A percentile compares a stretch with the other conserved stretches of the same genome.
Conservation (phyloP, 805 yeast species). For the Ogataea saltuana region DNA sequence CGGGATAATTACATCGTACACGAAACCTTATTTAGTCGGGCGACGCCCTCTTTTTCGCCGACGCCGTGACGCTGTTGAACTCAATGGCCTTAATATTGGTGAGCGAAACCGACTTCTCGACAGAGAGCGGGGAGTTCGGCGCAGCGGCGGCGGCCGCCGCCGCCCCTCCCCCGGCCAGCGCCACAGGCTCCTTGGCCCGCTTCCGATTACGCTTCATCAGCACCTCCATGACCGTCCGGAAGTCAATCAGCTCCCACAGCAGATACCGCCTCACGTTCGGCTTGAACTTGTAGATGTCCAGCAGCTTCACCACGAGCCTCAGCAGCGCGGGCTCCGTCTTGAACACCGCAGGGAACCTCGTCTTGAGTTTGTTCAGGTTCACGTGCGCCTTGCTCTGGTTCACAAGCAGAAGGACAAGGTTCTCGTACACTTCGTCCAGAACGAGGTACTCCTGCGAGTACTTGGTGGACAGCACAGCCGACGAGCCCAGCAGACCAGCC, state of each 20-base stretch:
- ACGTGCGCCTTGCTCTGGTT: constrained; percentile 31
- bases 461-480: constrained; percentile 12
- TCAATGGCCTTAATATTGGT: constrained; percentile 10
- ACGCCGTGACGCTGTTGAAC: constrained; percentile 9
- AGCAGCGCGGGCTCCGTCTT: constrained; percentile 55
- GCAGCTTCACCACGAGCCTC: constrained; percentile 48
- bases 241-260: constrained; percentile 63
- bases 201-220: constrained; percentile 48
- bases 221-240: constrained; percentile 51
- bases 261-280: constrained; percentile 59
- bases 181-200: constrained; percentile 17
- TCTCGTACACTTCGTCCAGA: constrained; percentile 30
- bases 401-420: constrained; percentile 30
- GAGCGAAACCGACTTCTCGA: constrained; percentile 8
- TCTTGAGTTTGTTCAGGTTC: constrained; percentile 52
- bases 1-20: too few species aligned
- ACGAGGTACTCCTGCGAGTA: constrained; percentile 25
- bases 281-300: constrained; percentile 60
- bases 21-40: neutral
- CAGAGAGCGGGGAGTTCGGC: neutral
- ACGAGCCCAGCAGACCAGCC: constrained; percentile 20
- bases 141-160: neutral
- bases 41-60: neutral
- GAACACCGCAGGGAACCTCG: constrained; percentile 51
- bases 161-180: constrained; percentile 1